These are phyloP conservation scores for Bipolaris cookei DNA, from an alignment of 2,329 filamentous ascomycete species.

Conservation along the genomic window DNA sequence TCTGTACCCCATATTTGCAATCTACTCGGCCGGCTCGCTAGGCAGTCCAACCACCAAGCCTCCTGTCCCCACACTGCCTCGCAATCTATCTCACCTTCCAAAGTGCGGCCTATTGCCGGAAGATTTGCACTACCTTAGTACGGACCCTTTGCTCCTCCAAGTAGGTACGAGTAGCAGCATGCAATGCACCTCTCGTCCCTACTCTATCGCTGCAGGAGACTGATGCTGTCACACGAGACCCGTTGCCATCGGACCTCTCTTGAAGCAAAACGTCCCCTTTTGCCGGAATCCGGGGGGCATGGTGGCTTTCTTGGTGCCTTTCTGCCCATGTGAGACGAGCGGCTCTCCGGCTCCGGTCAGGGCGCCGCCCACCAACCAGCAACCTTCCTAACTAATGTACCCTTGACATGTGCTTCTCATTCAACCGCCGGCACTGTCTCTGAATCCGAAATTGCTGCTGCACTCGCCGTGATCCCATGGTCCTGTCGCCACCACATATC, in stretches of 20 bases:
- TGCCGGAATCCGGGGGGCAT: conserved; percentile 13
- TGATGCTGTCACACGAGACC: conserved; percentile 29
- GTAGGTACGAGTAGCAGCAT: conserved; percentile 35
- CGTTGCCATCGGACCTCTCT: conserved; percentile 13
- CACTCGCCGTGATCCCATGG: conserved; percentile 10
- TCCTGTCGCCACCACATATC: conserved; percentile 10
- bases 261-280: conserved; percentile 24
- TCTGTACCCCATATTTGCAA: conserved; percentile 44
- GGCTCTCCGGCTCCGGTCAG: conserved; percentile 7
- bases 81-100: conserved; percentile 36
- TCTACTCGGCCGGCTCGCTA: conserved; percentile 38
- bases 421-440: conserved; percentile 3
- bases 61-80: conserved; percentile 40
- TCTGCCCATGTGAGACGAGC: conserved; percentile 4
- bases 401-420: neutral
- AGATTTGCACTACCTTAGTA: conserved; percentile 44
- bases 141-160: conserved; percentile 28
- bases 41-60: conserved; percentile 23
- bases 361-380: conserved; percentile 9
- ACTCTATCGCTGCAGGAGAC: conserved; percentile 24
- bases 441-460: conserved; percentile 17
- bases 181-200: conserved; percentile 21
- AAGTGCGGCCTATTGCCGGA: conserved; percentile 36
- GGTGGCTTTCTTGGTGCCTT: neutral
- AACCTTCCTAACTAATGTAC: neutral